These are phyloP conservation scores for Nakataea oryzae DNA, from an alignment of 2,329 filamentous ascomycete genomes.

Conservation along the genomic window DNA sequence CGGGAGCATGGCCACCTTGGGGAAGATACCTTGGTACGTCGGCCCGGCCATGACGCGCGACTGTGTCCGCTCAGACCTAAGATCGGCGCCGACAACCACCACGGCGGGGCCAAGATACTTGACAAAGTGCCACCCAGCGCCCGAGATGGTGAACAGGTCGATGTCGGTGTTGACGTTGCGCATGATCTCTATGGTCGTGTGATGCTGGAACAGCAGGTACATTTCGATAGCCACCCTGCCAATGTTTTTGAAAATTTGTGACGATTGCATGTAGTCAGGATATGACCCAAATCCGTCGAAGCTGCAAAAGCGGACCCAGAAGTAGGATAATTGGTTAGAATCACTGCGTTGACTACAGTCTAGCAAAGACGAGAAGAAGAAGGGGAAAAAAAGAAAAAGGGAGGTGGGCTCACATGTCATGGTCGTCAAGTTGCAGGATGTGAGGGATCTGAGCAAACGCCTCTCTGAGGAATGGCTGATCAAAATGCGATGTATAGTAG, in stretches of 20 bases:
- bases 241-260: conserved; percentile 96
- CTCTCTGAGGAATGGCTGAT: conserved; percentile 88
- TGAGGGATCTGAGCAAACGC: conserved; percentile 97
- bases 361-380: not conserved
- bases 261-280: conserved; percentile 96
- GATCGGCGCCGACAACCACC: conserved; percentile 82
- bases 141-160: conserved; percentile 93
- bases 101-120: conserved; percentile 91
- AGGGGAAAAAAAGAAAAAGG: not conserved
- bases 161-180: conserved; percentile 79
- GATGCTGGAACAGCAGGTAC: conserved; percentile 97
- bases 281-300: conserved; percentile 98
- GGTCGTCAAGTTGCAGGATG: conserved; percentile 85
- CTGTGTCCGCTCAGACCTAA: conserved; percentile 81
- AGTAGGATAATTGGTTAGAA: not conserved
- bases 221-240: conserved; percentile 91
- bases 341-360: not conserved
- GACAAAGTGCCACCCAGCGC: conserved; percentile 97
- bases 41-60: conserved; percentile 90
- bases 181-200: conserved; percentile 88
- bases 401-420: conserved; percentile 70
- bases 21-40: conserved; percentile 95
- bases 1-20: conserved; percentile 83
- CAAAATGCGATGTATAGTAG: conserved; percentile 97
- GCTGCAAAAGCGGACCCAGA: conserved; percentile 28